Base-by-base conservation (phyloP, 805 yeast genomes). In the Sporopachydermia lactativora region DNA sequence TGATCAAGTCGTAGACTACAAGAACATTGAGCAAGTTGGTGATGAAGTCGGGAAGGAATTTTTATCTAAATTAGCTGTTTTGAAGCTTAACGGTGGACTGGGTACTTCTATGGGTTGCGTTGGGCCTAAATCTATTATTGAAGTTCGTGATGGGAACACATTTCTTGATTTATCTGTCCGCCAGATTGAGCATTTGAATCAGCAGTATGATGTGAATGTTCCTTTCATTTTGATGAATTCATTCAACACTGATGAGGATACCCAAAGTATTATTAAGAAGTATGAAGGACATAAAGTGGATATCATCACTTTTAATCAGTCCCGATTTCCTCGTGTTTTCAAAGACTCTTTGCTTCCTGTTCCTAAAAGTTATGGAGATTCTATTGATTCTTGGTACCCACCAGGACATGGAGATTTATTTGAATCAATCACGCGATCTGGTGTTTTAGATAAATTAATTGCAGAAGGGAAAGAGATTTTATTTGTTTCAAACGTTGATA, bases 71-170 rank as follows among this genome's bases (percentile, higher is more conserved):
- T 73, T 92, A 59, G 97, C 96, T 5, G 98, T 92, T 35, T 71
- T 92, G 62, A 92, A 92, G 67, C 73, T 92, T 60, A 92, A 92
- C 59, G 98, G 98, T 70, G 98, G 98, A 36, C 71, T 92, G 52
- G 98, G 98, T 58, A 92, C 98, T 15, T 89, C 97, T 5, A 92
- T 92, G 98, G 98, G 98, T 43, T 92, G 98, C 68, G 96, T 92
- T 47, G 98, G 98, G 44, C 98, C 98, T 48, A 88, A 88, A 64
- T 83, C 95, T 18, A 94, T 92, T 49, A 92, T 92, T 58, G 98
- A 92, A 68, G 98, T 92, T 39, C 82, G 98, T 63, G 98, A 92
- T 53, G 97, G 97, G 46, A 94, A 92, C 72, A 82, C 96, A 35
- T 92, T 92, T 62, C 71, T 92, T 59, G 98, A 92, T 61, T 73